Evolutionary conservation across 2,329 filamentous ascomycete genomes (phyloP).

Genomic region (Podosphaera xanthii): DNA sequence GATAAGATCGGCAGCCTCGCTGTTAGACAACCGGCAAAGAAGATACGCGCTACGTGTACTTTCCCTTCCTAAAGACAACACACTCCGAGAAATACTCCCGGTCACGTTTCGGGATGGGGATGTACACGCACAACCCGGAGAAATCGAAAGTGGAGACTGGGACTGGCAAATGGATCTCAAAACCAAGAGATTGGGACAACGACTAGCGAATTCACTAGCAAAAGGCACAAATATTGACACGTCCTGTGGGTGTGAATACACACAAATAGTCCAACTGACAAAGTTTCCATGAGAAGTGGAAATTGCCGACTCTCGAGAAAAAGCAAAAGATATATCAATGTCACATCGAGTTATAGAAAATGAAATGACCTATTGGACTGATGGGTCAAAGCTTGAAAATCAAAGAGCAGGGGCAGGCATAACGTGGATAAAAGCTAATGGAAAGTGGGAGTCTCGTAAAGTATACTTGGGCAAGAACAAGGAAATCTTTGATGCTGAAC

Average conservation of each 20-base stretch:
- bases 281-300: not conserved
- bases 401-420: not conserved
- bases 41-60: no score
- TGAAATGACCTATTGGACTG: not conserved
- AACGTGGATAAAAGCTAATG: not conserved
- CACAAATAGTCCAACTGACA: not conserved
- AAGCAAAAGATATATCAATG: not conserved
- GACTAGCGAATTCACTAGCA: not conserved
- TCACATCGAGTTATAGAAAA: not conserved
- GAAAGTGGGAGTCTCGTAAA: not conserved
- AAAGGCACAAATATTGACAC: not conserved
- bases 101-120: not conserved
- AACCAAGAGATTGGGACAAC: not conserved
- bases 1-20: not conserved
- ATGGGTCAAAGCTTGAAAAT: not conserved
- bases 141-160: conserved; percentile 8
- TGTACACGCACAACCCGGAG: not conserved
- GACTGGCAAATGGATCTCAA: not conserved
- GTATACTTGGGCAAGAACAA: not conserved
- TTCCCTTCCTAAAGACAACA: no score
- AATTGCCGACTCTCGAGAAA: not conserved
- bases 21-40: no score
- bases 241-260: not conserved
- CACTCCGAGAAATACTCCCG: not conserved
- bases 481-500: not conserved